Evolutionary conservation across 2,329 filamentous ascomycete genomes (phyloP).

Genomic region (Scolecobasidium constrictum): DNA sequence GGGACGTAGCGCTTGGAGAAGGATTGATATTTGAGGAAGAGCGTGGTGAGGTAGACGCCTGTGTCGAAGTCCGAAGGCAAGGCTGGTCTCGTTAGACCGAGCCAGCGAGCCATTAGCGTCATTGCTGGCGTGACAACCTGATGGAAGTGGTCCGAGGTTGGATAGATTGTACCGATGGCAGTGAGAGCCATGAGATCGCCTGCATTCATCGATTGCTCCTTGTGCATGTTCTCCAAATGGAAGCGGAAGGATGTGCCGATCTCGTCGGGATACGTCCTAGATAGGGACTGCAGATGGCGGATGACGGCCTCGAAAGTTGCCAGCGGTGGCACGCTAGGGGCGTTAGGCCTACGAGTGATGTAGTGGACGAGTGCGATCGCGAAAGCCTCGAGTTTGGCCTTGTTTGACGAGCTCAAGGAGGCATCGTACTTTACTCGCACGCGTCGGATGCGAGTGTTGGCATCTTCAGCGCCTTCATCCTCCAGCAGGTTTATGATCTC

Average conservation of each 20-base stretch:
- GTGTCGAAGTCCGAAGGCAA: slow-evolving; percentile 55
- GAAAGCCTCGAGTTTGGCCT: slow-evolving; percentile 66
- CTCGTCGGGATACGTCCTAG: slow-evolving; percentile 70
- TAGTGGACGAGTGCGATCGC: slow-evolving; percentile 56
- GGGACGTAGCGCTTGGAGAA: slow-evolving; percentile 82
- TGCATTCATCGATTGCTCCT: slow-evolving; percentile 41
- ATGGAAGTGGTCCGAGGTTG: slow-evolving; percentile 95
- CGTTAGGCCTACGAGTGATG: slow-evolving; percentile 37
- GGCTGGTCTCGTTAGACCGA: slow-evolving; percentile 65
- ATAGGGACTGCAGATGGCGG: slow-evolving; percentile 85
- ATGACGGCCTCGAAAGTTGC: slow-evolving; percentile 65
- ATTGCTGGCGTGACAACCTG: slow-evolving; percentile 85
- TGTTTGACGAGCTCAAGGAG: slow-evolving; percentile 75
- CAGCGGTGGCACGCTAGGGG: slow-evolving; percentile 42
- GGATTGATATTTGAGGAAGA: slow-evolving; percentile 72
- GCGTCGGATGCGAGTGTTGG: slow-evolving; percentile 73
- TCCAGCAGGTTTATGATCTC: slow-evolving; percentile 60
- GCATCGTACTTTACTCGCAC: slow-evolving; percentile 90
- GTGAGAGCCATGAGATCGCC: slow-evolving; percentile 78
- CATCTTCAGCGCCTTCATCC: slow-evolving; percentile 49
- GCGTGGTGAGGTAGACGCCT: slow-evolving; percentile 68
- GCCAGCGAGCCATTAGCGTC: slow-evolving; percentile 70
- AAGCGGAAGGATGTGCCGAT: slow-evolving; percentile 67
- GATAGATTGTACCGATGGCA: slow-evolving; percentile 74
- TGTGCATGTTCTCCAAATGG: slow-evolving; percentile 50